These are phyloP conservation scores for Gentiana straminea DNA, from an alignment of 257 asterid genomes.

Conservation along the genomic window DNA sequence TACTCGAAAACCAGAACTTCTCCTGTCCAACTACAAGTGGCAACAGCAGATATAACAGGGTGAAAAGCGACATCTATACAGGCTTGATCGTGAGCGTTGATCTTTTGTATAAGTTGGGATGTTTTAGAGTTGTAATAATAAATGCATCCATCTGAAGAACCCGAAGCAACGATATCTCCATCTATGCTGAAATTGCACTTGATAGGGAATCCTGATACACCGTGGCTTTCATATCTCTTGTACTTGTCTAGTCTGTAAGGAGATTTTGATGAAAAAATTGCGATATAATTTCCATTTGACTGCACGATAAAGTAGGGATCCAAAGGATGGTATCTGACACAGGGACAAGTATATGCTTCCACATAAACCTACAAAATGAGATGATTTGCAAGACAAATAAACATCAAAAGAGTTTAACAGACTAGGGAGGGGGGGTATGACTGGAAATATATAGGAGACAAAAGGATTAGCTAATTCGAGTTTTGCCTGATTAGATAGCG, in stretches of 20 bases:
- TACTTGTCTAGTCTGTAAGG: constrained; percentile 78
- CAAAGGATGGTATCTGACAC: constrained; percentile 64
- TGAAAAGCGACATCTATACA: constrained; percentile 70
- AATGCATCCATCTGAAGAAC: constrained; percentile 75
- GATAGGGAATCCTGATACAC: constrained; percentile 80
- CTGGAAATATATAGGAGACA: background rate
- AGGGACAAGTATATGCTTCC: constrained; percentile 85
- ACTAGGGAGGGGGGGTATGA: too few species aligned
- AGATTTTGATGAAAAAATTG: constrained; percentile 53
- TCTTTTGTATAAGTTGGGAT: constrained; percentile 41
- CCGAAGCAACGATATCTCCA: constrained; percentile 55
- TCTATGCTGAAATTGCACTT: constrained; percentile 73
- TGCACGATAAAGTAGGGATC: constrained; percentile 81
- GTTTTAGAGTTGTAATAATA: constrained; percentile 59
- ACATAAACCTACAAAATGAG: constrained; percentile 48
- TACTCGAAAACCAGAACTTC: constrained; percentile 35
- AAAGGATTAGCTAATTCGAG: background rate
- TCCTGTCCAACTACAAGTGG: constrained; percentile 83
- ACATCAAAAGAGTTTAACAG: background rate
- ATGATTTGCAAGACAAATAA: background rate
- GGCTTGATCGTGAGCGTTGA: constrained; percentile 53
- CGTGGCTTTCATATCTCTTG: constrained; percentile 69
- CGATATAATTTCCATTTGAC: constrained; percentile 90
- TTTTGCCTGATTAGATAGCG: constrained; percentile 79
- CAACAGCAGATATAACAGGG: constrained; percentile 53